Evolutionary conservation across 2,329 filamentous ascomycete species (phyloP), one percentile per base, ranked within the genome.

Genomic region (Curvularia lunata): DNA sequence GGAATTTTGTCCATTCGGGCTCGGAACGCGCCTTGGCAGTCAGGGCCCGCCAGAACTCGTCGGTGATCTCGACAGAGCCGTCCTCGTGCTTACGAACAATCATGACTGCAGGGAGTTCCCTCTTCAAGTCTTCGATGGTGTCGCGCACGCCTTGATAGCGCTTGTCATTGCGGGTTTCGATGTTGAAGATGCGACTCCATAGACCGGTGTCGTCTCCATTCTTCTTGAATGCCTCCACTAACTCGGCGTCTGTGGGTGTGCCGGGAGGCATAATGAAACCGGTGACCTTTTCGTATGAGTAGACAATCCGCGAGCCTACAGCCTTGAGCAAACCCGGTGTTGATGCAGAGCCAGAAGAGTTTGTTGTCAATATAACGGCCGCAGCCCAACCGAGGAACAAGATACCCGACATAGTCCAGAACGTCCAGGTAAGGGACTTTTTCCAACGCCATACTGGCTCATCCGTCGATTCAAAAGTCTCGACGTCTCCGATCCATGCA

Each of bases 11-110:
- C 56, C 85, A 88, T 4, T 78, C 37, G 56, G 75, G 1, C 76
- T 73, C 40, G 79, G 64, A 49, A 4, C 77, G 77, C 47, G 90
- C 82, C 55, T 83, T 80, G 52, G 84, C 82, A 23, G 81, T 79
- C 8, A 92, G 72, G 0, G 88, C 88, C 54, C 85, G 80, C 84
- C 86, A 92, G 58, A 92, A 90, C 2, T 86, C 82, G 23, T 85
- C 80, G 0, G 84, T 77, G 16, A 91, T 83, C 21, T 83, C 75
- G 0, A 79, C 74, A 9, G 82, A 80, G 13, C 87, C 88, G 28
- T 84, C 73, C 32, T 78, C 73, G 55, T 83, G 78, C 7, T 81
- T 79, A 13, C 82, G 79, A 62, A 89, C 82, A 58, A 84, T 82
- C 4, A 91, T 77, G 9, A 83, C 65, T 12, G 82, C 79, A 0